Base-by-base conservation (phyloP, 2,329 filamentous ascomycete genomes). In the Tetracladium maxilliforme region DNA sequence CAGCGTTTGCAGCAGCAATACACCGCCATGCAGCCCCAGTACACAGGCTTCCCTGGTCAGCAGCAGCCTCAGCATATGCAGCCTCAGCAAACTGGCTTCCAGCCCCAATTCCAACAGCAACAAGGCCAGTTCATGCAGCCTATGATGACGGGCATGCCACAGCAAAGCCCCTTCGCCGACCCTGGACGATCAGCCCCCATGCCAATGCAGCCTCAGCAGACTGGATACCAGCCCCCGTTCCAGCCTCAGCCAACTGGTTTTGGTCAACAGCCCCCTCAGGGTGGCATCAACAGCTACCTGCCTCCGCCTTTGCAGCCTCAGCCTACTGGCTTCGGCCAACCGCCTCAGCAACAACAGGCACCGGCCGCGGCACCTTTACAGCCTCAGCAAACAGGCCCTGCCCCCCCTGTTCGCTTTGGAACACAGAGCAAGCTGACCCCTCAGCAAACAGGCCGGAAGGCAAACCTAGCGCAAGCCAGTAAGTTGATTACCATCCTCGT, bases 391-490 rank as follows among this genome's bases (percentile, higher is more conserved):
- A 92, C 82, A 7, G 82, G 82, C 0, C 90, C 90, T 6, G 62
- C 87, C 12, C 90, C 90, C 22, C 72, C 83, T 14, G 76, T 98
- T 11, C 70, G 83, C 31, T 98, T 98, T 47, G 90, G 90, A 19
- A 74, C 92, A 18, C 58, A 71, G 16, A 83, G 84, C 52, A 90
- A 80, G 49, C 55, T 95, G 40, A 64, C 69, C 32, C 73, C 86
- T 16, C 90, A 95, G 56, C 67, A 83, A 15, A 98, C 90, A 6
- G 90, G 90, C 35, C 64, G 79, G 41, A 73, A 80, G 58, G 90
- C 90, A 29, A 94, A 95, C 49, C 64, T 98, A 38, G 66, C 80
- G 26, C 81, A 92, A 70, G 90, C 90, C 44, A 98, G 87, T 95
- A 75, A 78, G 87, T 86, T 30, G 18, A 23, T 21, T 21, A 30